Conservation (phyloP, 179 eudicot genomes). For the Silene vulgaris region DNA sequence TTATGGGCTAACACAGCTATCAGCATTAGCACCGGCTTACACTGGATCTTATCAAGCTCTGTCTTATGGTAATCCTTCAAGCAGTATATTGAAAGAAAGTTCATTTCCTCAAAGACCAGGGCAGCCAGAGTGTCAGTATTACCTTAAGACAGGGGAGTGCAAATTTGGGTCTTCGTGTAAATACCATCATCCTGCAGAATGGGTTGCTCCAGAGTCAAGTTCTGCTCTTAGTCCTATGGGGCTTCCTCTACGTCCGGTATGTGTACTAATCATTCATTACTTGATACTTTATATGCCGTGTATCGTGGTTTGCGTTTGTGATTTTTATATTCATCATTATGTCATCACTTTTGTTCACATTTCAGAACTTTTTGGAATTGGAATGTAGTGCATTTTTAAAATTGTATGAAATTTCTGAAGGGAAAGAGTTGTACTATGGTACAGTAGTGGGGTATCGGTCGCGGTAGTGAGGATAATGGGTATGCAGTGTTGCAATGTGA, state of each 20-base stretch:
- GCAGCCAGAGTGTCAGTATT: constrained; percentile 88
- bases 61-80: constrained; percentile 52
- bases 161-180: constrained; percentile 86
- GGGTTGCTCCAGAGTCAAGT: constrained; percentile 45
- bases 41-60: constrained; percentile 50
- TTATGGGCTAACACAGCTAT: constrained; percentile 63
- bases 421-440: too few species aligned
- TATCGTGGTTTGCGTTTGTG: neutral
- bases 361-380: neutral
- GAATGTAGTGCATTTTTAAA: neutral
- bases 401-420: too few species aligned
- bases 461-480: too few species aligned
- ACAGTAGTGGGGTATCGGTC: too few species aligned
- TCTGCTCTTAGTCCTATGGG: constrained; percentile 72
- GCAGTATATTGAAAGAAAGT: constrained; percentile 52
- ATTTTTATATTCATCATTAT: neutral
- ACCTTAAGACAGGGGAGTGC: constrained; percentile 84
- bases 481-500: too few species aligned
- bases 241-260: constrained; percentile 87
- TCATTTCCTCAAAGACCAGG: constrained; percentile 86
- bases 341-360: neutral
- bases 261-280: constrained; percentile 25
- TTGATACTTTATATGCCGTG: neutral
- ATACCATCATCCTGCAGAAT: constrained; percentile 88
- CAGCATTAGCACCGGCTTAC: constrained; percentile 74